Base-by-base conservation (phyloP, 352 stramenopile genomes). In the Pythium insidiosum region DNA sequence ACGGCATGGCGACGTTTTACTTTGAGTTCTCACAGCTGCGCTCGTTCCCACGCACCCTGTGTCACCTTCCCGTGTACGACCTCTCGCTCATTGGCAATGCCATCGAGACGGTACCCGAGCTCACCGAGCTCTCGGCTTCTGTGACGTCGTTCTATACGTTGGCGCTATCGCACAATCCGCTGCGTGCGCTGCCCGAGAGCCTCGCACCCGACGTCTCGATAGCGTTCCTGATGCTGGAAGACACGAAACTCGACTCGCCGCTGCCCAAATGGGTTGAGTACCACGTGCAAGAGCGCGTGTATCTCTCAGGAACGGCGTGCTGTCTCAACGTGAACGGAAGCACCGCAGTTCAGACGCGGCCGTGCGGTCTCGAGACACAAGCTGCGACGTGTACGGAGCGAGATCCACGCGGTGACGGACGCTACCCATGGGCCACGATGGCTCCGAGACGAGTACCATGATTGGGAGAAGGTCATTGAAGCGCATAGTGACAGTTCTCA, bases 1-100 rank as follows among this genome's bases (percentile, higher is more conserved):
- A 35, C 4, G 9, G 19, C n/a, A 46, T 66, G 39, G 42, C 36
- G 6, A 53, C 51, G 33, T 9, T 69, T 2, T 63, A 50, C 19
- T 28, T 66, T 16, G 60, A 69, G 42, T 48, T 51, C 23, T 47
- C 38, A 9, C 30, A 34, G 11, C 3, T 59, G 6, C 6, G 15
- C 21, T 29, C 34, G 29, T 48, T 59, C 34, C 51, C 51, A 19
- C 11, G n/a, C n/a, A 44, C 38, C 37, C 31, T 58, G 5, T 20
- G 18, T 11, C 28, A 44, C 13, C 31, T 58, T 0, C 7, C 28
- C 15, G 21, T 58, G 22, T 38, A 47, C 37, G 50, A 58, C 12
- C 43, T 58, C 4, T 58, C 50, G 37, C 30, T 58, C 10, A 49
- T 58, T 35, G 43, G 38, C n/a, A 53, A 53, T 23, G 21, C 18